phyloP scores from a whole-genome alignment of 2,329 filamentous ascomycete species.

The Neonectria coccinea region DNA sequence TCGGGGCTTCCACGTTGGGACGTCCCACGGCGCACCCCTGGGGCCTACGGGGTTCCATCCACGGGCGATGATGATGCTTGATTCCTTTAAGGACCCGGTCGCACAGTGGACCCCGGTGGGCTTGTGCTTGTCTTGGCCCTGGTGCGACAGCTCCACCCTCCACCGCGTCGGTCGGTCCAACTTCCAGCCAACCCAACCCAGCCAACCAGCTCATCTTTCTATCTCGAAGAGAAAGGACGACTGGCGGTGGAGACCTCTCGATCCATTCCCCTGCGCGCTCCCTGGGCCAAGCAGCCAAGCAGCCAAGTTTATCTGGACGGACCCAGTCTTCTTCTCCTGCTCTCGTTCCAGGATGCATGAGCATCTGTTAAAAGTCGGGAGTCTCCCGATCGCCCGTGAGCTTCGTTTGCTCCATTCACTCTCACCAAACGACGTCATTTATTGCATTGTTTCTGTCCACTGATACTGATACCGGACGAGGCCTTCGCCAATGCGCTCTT shows the following conservation, averaged over 20 bases:
- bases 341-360: conserved; percentile 21
- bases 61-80: conserved; percentile 27
- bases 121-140: conserved; percentile 42
- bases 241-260: conserved; percentile 28
- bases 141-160: conserved; percentile 34
- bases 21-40: conserved; percentile 21
- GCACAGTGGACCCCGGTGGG: conserved; percentile 28
- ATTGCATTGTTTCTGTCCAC: conserved; percentile 3
- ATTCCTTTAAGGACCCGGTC: conserved; percentile 29
- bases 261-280: conserved; percentile 34
- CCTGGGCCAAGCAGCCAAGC: conserved; percentile 35
- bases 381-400: conserved; percentile 36
- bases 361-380: conserved; percentile 43
- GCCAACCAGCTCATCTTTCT: not conserved
- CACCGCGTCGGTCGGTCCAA: conserved; percentile 5
- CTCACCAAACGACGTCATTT: conserved; percentile 6
- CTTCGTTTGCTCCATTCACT: conserved; percentile 20
- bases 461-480: not conserved
- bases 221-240: conserved; percentile 11
- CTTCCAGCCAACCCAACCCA: conserved; percentile 23
- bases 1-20: conserved; percentile 44
- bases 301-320: conserved; percentile 43
- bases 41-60: conserved; percentile 30
- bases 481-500: conserved; percentile 31
- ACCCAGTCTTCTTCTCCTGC: conserved; percentile 35